A percentile compares a stretch with the other conserved stretches of the same genome.
Evolutionary conservation across 1,139 yeast genomes (phyloP).

Genomic region (Yamadazyma songkhlaensis): DNA sequence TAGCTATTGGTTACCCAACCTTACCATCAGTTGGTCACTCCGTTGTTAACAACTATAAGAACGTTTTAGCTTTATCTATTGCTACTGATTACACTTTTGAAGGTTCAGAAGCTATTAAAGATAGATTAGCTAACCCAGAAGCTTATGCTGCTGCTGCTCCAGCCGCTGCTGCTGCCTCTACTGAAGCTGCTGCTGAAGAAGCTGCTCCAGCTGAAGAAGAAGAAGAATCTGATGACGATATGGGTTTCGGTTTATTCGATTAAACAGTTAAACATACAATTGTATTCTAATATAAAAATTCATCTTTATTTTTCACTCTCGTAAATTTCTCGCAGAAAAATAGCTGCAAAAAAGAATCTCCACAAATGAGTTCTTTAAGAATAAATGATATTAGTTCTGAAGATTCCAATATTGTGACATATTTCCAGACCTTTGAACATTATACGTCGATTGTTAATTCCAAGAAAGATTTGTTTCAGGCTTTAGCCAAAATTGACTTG

Average conservation of each 20-base stretch:
- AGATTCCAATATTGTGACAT: slow-evolving; percentile 14
- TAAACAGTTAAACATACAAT: slow-evolving; percentile 39
- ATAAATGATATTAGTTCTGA: slow-evolving; percentile 11
- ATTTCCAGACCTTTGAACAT: slow-evolving; percentile 11
- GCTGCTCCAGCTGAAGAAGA: slow-evolving; percentile 72
- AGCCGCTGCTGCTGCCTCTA: slow-evolving; percentile 85
- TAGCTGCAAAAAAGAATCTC: slow-evolving; percentile 6
- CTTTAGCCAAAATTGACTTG: slow-evolving; percentile 17
- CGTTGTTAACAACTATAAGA: slow-evolving; percentile 98
- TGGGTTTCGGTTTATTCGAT: slow-evolving; percentile 93
- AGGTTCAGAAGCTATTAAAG: slow-evolving; percentile 98
- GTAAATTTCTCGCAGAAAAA: background rate
- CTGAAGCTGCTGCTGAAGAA: slow-evolving; percentile 62
- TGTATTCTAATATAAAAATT: slow-evolving; percentile 11
- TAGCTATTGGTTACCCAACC: slow-evolving; percentile 99
- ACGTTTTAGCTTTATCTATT: slow-evolving; percentile 94
- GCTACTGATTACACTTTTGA: slow-evolving; percentile 99
- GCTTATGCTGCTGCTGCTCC: slow-evolving; percentile 99
- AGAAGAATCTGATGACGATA: slow-evolving; percentile 68
- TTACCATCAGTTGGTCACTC: slow-evolving; percentile 99
- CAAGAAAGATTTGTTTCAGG: slow-evolving; percentile 16
- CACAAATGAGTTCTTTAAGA: slow-evolving; percentile 5
- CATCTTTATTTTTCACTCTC: background rate
- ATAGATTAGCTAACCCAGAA: slow-evolving; percentile 76
- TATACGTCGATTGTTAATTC: slow-evolving; percentile 8